These are phyloP conservation scores for Komagataella kurtzmanii DNA, from an alignment of 805 yeast genomes.

Conservation along the genomic window DNA sequence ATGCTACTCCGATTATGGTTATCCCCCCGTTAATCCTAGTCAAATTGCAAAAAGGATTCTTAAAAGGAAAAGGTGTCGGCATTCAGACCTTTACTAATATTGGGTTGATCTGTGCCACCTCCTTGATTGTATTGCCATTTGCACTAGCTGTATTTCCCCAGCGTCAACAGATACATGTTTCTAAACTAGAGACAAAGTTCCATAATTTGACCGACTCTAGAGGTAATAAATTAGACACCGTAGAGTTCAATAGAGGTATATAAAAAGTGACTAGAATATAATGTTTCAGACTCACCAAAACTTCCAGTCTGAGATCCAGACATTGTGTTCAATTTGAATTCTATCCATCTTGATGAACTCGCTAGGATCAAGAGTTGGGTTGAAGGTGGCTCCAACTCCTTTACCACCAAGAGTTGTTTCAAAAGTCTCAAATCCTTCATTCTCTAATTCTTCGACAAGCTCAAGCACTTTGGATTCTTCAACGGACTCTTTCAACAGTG, in stretches of 20 bases:
- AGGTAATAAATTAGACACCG: slow-evolving; percentile 43
- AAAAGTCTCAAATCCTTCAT: slow-evolving; percentile 56
- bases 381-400: slow-evolving; percentile 49
- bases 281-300: background rate
- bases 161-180: slow-evolving; percentile 47
- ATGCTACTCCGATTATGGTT: slow-evolving; percentile 97
- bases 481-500: slow-evolving; percentile 39
- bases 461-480: slow-evolving; percentile 19
- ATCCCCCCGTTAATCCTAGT: slow-evolving; percentile 82
- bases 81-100: slow-evolving; percentile 63
- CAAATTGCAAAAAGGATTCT: slow-evolving; percentile 54
- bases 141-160: slow-evolving; percentile 96
- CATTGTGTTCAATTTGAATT: background rate
- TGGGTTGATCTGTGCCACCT: slow-evolving; percentile 75
- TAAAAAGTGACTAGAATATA: slow-evolving; percentile 16
- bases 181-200: slow-evolving; percentile 52
- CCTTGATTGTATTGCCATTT: slow-evolving; percentile 83
- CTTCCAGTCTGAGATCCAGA: slow-evolving; percentile 2
- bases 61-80: slow-evolving; percentile 55
- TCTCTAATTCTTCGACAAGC: slow-evolving; percentile 21
- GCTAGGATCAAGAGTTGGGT: background rate
- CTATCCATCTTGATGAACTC: background rate
- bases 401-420: slow-evolving; percentile 79
- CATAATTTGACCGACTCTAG: slow-evolving; percentile 42
- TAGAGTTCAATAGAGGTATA: slow-evolving; percentile 91